A percentile compares a stretch with the other conserved stretches of the same genome.
Evolutionary conservation across 768 basidiomycete genomes (phyloP).

Genomic region (Pisolithus marmoratus): DNA sequence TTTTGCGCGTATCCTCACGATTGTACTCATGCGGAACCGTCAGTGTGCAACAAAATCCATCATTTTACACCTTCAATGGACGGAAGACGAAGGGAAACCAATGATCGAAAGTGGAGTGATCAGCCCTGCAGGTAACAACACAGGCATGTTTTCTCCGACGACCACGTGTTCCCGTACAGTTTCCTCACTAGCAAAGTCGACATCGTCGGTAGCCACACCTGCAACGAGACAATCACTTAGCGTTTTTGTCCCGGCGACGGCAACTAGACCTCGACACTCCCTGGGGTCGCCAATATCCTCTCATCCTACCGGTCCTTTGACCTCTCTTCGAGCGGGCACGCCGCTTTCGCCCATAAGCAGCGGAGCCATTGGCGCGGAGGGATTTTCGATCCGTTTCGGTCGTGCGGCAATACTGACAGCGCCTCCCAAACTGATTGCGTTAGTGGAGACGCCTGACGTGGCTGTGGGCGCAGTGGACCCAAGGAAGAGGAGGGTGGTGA

Average conservation of each 20-base stretch:
- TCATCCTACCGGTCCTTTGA: constrained; percentile 23
- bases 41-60: constrained; percentile 88
- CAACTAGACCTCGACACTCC: constrained; percentile 42
- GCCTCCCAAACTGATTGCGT: constrained; percentile 75
- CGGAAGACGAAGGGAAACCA: constrained; percentile 47
- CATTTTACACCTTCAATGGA: constrained; percentile 83
- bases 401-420: constrained; percentile 74
- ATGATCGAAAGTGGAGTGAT: constrained; percentile 10
- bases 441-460: constrained; percentile 84
- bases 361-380: constrained; percentile 20
- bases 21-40: not conserved
- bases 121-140: constrained; percentile 20
- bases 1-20: not conserved
- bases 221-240: constrained; percentile 30
- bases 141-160: constrained; percentile 22
- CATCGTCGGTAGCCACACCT: constrained; percentile 40
- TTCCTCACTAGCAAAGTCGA: constrained; percentile 52
- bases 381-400: constrained; percentile 51
- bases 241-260: constrained; percentile 24
- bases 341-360: constrained; percentile 23
- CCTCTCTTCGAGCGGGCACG: constrained; percentile 29
- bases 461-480: constrained; percentile 88
- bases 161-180: constrained; percentile 39
- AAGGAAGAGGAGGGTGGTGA: constrained; percentile 75
- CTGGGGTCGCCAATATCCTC: constrained; percentile 38